phyloP scores from a whole-genome alignment of 2,329 filamentous ascomycete genomes.

The Magnaporthales sp. region DNA sequence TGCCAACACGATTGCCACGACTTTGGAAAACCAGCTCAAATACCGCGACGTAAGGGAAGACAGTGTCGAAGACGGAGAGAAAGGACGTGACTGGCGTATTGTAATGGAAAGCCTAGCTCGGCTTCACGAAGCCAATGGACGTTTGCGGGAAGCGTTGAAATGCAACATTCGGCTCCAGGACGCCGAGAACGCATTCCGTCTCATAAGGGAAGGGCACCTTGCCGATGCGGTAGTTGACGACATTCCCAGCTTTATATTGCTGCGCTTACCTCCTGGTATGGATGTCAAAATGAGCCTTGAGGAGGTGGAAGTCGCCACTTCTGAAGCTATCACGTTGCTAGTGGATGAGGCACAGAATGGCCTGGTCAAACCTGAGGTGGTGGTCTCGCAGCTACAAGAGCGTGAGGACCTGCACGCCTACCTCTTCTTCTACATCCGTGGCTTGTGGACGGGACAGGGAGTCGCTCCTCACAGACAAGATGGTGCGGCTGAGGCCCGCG shows the following conservation, averaged over 20 bases:
- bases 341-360: constrained; percentile 89
- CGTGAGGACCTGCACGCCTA: constrained; percentile 57
- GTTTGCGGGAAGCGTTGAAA: constrained; percentile 73
- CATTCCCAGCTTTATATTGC: constrained; percentile 77
- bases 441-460: constrained; percentile 72
- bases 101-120: constrained; percentile 81
- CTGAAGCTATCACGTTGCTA: constrained; percentile 76
- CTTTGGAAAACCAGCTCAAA: constrained; percentile 74
- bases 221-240: constrained; percentile 84
- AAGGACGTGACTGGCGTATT: constrained; percentile 76
- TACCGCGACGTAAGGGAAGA: constrained; percentile 68
- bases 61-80: constrained; percentile 63
- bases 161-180: constrained; percentile 90
- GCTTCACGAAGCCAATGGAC: constrained; percentile 73
- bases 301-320: constrained; percentile 71
- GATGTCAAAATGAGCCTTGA: constrained; percentile 53
- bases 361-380: constrained; percentile 66
- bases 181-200: constrained; percentile 75
- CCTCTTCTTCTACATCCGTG: constrained; percentile 84
- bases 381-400: constrained; percentile 65
- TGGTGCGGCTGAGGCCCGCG: constrained; percentile 42
- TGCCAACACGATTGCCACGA: constrained; percentile 63
- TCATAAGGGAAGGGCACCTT: constrained; percentile 85
- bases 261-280: constrained; percentile 71
- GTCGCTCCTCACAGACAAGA: constrained; percentile 31